Evolutionary conservation across 495 filamentous ascomycete genomes (phyloP), one percentile per base, ranked within the genome.

Genomic region (Venustampulla echinocandica): DNA sequence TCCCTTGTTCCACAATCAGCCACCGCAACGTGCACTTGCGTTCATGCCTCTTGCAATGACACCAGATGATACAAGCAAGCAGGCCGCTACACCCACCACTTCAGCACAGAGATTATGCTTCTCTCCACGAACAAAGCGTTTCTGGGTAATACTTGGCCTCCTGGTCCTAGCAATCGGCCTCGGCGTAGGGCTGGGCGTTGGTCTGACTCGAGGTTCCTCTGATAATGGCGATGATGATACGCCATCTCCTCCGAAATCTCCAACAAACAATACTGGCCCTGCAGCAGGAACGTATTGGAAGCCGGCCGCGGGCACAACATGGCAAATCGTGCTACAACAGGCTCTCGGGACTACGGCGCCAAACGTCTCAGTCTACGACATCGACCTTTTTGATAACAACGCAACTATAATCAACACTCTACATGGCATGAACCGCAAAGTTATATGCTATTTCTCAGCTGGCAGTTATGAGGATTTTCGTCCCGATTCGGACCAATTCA

Each of bases 371-470:
- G 63, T 82, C 48, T 81, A 73, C 62, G 77, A 82, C 61, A 74
- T 81, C 42, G 80, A 84, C 46, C 67, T 84, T 3, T 80, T 79
- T 64, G 60, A 66, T 41, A 82, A 73, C 42, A 33, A 57, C 18
- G 58, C 58, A 4, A 52, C 61, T 14, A 67, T 57, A 2, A 77
- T 82, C 45, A 45, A 61, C 3, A 47, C 57, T 0, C 64, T 84
- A 1, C 74, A 82, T 33, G 32, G 25, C 3, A 46, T 61, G 22
- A 66, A 64, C 10, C 67, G 74, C 44, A 79, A 71, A 36, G 75
- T 84, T 20, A 81, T 86, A 46, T 87, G 83, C 67, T 87, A 86
- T 59, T 86, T 85, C 65, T 77, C 73, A 10, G 83, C 81, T 0
- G 83, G 83, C 4, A 40, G 27, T 17, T 56, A 51, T 32, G 79